Conservation (phyloP, 2,329 filamentous ascomycete species). For the Macroventuria anomochaeta region DNA sequence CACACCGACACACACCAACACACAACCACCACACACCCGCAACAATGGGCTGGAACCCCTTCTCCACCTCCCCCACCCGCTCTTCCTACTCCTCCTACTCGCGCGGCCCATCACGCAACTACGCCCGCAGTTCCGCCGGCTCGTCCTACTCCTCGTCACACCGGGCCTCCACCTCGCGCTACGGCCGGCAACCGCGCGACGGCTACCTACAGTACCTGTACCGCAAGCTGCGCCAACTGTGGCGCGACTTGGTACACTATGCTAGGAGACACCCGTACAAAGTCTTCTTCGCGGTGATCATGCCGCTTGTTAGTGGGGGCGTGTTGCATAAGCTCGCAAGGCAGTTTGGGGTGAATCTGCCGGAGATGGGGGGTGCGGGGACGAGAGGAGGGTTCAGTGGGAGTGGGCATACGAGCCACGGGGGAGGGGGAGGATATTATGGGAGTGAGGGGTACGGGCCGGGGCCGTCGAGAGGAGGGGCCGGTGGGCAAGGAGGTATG, state of each 20-base stretch:
- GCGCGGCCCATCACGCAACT: slow-evolving; percentile 16
- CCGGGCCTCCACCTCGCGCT: slow-evolving; percentile 71
- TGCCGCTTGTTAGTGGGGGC: slow-evolving; percentile 86
- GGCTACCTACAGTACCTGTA: slow-evolving; percentile 78
- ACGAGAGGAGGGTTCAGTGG: slow-evolving; percentile 32
- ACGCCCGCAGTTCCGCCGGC: slow-evolving; percentile 37
- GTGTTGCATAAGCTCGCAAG: slow-evolving; percentile 78
- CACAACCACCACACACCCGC: slow-evolving; percentile 7
- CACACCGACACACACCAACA: slow-evolving; percentile 1
- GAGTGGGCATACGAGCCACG: slow-evolving; percentile 22
- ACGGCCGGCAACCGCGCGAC: slow-evolving; percentile 76
- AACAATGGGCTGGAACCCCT: slow-evolving; percentile 48
- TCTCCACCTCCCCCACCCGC: slow-evolving; percentile 30
- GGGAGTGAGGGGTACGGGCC: slow-evolving; percentile 53
- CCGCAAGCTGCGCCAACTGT: slow-evolving; percentile 76
- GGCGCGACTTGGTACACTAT: slow-evolving; percentile 82
- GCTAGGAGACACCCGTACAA: slow-evolving; percentile 84
- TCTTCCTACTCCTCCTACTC: slow-evolving; percentile 29
- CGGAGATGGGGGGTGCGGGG: slow-evolving; percentile 54
- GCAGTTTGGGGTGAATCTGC: slow-evolving; percentile 80
- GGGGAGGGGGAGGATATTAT: slow-evolving; percentile 51
- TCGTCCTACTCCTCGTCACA: slow-evolving; percentile 41
- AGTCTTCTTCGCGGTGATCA: slow-evolving; percentile 86
- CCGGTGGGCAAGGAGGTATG: slow-evolving; percentile 22
- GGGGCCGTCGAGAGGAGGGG: slow-evolving; percentile 38